These are phyloP conservation scores for Cruciata laevipes DNA, from an alignment of 257 asterid genomes.

Conservation along the genomic window DNA sequence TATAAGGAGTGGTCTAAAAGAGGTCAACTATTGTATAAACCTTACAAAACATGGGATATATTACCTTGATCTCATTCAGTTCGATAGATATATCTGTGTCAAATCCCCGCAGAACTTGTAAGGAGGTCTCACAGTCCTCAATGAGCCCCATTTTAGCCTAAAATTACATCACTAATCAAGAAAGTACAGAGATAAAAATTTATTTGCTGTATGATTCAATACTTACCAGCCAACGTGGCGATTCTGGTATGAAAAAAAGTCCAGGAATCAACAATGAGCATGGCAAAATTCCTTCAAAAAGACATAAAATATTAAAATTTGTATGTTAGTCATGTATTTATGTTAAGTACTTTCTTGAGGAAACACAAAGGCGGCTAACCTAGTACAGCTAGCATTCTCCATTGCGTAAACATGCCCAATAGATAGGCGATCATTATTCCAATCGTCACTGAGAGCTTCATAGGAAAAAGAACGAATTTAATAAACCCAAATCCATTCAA, in stretches of 20 bases:
- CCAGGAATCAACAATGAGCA: constrained; percentile 81
- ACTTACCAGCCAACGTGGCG: constrained; percentile 97
- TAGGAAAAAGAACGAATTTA: neutral
- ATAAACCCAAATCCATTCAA: neutral
- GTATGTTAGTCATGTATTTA: neutral
- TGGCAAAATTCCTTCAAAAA: constrained; percentile 64
- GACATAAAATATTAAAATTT: no score
- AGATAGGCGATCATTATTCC: constrained; percentile 83
- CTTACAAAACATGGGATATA: neutral
- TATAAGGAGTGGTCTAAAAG: neutral
- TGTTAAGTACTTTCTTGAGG: neutral
- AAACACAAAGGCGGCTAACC: constrained; percentile 24
- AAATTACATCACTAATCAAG: constrained; percentile 9
- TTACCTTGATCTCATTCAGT: constrained; percentile 84
- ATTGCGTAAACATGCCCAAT: constrained; percentile 63
- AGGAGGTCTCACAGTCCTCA: constrained; percentile 72
- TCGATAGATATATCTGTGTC: constrained; percentile 70
- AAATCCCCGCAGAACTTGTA: constrained; percentile 83
- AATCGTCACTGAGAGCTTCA: constrained; percentile 71
- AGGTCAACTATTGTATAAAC: neutral
- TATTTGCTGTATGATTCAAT: constrained; percentile 20
- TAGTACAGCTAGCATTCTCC: constrained; percentile 81
- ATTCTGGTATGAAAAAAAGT: constrained; percentile 85
- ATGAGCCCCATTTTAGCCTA: constrained; percentile 78
- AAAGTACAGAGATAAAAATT: constrained; percentile 3